Percentiles rank a stretch among this genome's conserved stretches.
These are phyloP conservation scores for Grosmannia serpens DNA, from an alignment of 2,329 filamentous ascomycete genomes.

Conservation along the genomic window DNA sequence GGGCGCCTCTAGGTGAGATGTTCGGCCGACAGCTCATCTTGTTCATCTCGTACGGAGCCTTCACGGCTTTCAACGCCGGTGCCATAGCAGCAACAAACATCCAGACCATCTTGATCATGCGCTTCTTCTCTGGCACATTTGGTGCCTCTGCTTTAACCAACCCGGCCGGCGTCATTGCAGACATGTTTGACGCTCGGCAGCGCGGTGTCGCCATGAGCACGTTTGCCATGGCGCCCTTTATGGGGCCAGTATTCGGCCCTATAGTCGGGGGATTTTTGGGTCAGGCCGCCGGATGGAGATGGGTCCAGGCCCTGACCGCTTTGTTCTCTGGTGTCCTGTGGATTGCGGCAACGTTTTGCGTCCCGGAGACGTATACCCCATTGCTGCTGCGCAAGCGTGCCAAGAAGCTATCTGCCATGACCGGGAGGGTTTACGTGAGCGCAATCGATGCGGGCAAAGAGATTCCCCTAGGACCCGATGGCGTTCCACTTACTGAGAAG, in stretches of 20 bases:
- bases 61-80: slow-evolving; percentile 4
- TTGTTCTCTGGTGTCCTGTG: slow-evolving; percentile 18
- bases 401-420: slow-evolving; percentile 27
- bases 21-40: slow-evolving; percentile 7
- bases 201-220: slow-evolving; percentile 45
- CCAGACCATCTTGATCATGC: slow-evolving; percentile 46
- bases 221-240: slow-evolving; percentile 74
- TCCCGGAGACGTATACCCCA: slow-evolving; percentile 22
- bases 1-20: slow-evolving; percentile 28
- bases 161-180: slow-evolving; percentile 50
- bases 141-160: slow-evolving; percentile 51
- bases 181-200: slow-evolving; percentile 44
- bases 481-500: neutral
- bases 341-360: slow-evolving; percentile 12
- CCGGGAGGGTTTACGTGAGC: slow-evolving; percentile 25
- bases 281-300: slow-evolving; percentile 19
- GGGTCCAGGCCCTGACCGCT: slow-evolving; percentile 7
- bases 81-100: slow-evolving; percentile 29
- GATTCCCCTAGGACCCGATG: neutral
- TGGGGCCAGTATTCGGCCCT: slow-evolving; percentile 54
- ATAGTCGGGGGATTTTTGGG: slow-evolving; percentile 21
- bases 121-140: slow-evolving; percentile 55
- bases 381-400: slow-evolving; percentile 41
- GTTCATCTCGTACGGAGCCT: neutral
- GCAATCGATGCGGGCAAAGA: neutral